These are phyloP conservation scores for Linum usitatissimum DNA, from an alignment of 345 rosid genomes.

Conservation along the genomic window DNA sequence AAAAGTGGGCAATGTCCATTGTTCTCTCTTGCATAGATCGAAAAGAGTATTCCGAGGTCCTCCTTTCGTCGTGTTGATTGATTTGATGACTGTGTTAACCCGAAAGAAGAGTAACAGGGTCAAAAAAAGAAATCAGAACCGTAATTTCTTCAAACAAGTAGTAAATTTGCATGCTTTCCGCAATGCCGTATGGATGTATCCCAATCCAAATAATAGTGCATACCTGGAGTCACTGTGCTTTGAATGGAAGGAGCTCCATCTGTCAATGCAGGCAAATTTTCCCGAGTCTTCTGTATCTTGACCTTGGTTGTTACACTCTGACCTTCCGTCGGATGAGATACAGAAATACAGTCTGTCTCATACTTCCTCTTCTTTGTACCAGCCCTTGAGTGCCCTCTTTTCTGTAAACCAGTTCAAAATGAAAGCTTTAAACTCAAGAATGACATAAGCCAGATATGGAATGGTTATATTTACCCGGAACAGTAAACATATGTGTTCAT, in stretches of 20 bases:
- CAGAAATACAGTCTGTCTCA: conserved; percentile 9
- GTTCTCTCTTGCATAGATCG: conserved; percentile 60
- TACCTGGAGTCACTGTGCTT: conserved; percentile 28
- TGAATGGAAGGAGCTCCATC: conserved; percentile 1
- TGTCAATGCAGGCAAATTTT: conserved; percentile 11
- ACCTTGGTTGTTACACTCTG: conserved; percentile 6
- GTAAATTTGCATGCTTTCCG: too few species aligned
- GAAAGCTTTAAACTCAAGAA: conserved; percentile 4
- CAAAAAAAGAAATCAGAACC: not conserved
- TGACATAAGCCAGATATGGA: not conserved
- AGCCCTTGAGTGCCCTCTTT: conserved; percentile 30
- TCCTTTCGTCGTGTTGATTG: conserved; percentile 64
- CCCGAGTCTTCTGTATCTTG: conserved; percentile 26
- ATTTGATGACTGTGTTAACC: conserved; percentile 33
- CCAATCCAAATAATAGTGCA: not conserved
- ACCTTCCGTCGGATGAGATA: conserved; percentile 14
- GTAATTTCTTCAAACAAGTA: too few species aligned
- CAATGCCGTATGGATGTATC: too few species aligned
- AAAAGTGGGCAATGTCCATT: conserved; percentile 67
- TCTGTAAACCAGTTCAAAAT: conserved; percentile 26
- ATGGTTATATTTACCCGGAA: not conserved
- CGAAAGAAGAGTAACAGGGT: not conserved
- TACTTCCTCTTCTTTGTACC: conserved; percentile 25
- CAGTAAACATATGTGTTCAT: too few species aligned
- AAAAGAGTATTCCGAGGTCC: conserved; percentile 60